These are phyloP conservation scores for Umbelopsis isabellina DNA, from an alignment of 192 early-diverging fungal species.

Conservation along the genomic window DNA sequence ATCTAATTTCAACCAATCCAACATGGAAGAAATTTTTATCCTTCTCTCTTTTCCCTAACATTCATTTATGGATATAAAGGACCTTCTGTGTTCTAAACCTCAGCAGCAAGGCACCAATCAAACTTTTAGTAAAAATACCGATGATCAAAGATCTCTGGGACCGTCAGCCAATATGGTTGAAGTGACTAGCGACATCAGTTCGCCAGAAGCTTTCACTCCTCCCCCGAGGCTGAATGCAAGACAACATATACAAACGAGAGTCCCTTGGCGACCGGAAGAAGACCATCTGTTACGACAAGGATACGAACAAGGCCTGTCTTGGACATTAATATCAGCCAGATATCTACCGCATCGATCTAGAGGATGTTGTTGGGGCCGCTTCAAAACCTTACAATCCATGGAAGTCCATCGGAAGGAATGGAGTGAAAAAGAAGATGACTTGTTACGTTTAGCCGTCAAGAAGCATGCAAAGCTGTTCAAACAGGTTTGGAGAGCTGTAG, in stretches of 20 bases:
- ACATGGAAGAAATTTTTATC: not conserved
- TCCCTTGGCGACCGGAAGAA: conserved; percentile 34
- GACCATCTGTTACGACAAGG: conserved; percentile 31
- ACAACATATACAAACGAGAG: conserved; percentile 29
- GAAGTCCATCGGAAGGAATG: conserved; percentile 20
- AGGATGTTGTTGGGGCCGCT: conserved; percentile 40
- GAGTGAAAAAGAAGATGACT: conserved; percentile 24
- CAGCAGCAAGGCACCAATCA: not conserved
- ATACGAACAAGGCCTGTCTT: conserved; percentile 33
- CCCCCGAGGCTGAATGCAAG: not conserved
- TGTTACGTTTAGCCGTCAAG: conserved; percentile 22
- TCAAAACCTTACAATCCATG: conserved; percentile 33
- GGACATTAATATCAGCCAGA: conserved; percentile 35
- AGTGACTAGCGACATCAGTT: not conserved
- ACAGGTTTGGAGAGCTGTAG: conserved; percentile 37
- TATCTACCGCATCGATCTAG: conserved; percentile 36
- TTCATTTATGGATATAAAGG: conserved; percentile 11
- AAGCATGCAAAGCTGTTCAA: conserved; percentile 34
- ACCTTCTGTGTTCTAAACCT: conserved; percentile 4
- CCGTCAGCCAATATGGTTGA: not conserved
- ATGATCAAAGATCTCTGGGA: not conserved
- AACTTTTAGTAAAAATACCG: not conserved
- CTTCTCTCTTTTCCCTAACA: not conserved
- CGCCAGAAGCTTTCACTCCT: not conserved
- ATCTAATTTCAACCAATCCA: not conserved